Conservation (phyloP, 1,284 basidiomycete genomes). For the Ceratobasidium sp. region DNA sequence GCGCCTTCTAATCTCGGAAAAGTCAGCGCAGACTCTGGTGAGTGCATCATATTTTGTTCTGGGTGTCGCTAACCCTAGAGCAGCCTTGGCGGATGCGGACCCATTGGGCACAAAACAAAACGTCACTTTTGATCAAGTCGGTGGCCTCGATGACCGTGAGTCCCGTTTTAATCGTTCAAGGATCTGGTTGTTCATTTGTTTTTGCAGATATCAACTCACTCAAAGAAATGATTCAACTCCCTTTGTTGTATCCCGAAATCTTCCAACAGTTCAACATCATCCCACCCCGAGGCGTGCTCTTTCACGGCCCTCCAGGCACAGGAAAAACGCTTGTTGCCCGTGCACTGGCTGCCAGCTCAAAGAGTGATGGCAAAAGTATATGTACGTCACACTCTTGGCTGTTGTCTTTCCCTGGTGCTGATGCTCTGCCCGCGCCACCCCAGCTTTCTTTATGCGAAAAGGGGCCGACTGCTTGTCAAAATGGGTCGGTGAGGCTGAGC, state of each 20-base stretch:
- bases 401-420: slow-evolving; percentile 15
- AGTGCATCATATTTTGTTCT: slow-evolving; percentile 5
- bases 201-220: slow-evolving; percentile 90
- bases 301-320: slow-evolving; percentile 96
- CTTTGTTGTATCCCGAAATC: slow-evolving; percentile 96
- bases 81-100: slow-evolving; percentile 94
- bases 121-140: slow-evolving; percentile 97
- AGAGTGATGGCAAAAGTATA: slow-evolving; percentile 89
- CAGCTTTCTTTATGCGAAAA: slow-evolving; percentile 99
- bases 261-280: slow-evolving; percentile 96
- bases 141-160: slow-evolving; percentile 93
- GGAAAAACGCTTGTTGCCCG: slow-evolving; percentile 95
- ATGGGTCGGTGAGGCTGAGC: slow-evolving; percentile 99
- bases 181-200: background rate
- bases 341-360: slow-evolving; percentile 94
- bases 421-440: slow-evolving; percentile 38
- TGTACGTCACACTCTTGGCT: slow-evolving; percentile 66
- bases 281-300: slow-evolving; percentile 96
- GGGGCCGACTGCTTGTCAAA: slow-evolving; percentile 98
- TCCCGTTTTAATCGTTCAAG: slow-evolving; percentile 48
- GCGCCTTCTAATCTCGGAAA: slow-evolving; percentile 86
- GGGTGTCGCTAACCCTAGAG: slow-evolving; percentile 42
- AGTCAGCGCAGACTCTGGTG: slow-evolving; percentile 77
- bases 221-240: slow-evolving; percentile 98
- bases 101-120: slow-evolving; percentile 94